Evolutionary conservation across 2,329 filamentous ascomycete species (phyloP), one percentile per base, ranked within the genome.

Genomic region (Beauveria brongniartii): DNA sequence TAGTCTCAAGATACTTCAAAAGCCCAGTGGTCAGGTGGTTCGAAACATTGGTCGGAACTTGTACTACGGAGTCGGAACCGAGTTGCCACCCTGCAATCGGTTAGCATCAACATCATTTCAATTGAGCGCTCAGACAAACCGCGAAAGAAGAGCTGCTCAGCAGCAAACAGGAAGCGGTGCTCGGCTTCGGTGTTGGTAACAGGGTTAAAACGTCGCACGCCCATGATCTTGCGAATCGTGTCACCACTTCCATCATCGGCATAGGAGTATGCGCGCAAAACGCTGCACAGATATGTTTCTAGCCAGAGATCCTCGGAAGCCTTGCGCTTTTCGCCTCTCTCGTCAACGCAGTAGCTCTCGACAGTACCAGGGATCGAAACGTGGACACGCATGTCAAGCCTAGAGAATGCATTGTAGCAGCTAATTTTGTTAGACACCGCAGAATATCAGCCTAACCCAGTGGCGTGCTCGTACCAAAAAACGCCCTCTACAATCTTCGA

Each of bases 391-490:
- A 99, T 99, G 71, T 99, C 94, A 58, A 97, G 82, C 65, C 95
- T 86, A 5, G 94, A 97, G 75, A 99, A 97, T 66, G 94, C 94
- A 90, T 99, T 99, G 82, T 99, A 99, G 77, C 94, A 99, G 77
- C 80, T 82, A 3, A 67, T 61, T 47, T 51, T 14, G 37, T 55
- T 24, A 47, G 37, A 22, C 20, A 44, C 26, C n/a, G 22, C n/a
- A 7, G 30, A 20, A 51, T 4, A 37, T 40, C 6, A 82, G 85
- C 14, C 8, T 16, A 12, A 12, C 12, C 5, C 14, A 20, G 14
- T 18, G 7, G 20, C 30, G 22, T 40, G 12, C 81, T 66, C 54
- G 10, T 80, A 94, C 91, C 94, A 97, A 77, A 97, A 97, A 44
- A 96, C 81, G 5, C 94, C 94, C 65, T 95, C 94, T 9, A 92